A percentile compares a stretch with the other conserved stretches of the same genome.
Conservation (phyloP, 2,329 filamentous ascomycete genomes). For the Cladophialophora exuberans region DNA sequence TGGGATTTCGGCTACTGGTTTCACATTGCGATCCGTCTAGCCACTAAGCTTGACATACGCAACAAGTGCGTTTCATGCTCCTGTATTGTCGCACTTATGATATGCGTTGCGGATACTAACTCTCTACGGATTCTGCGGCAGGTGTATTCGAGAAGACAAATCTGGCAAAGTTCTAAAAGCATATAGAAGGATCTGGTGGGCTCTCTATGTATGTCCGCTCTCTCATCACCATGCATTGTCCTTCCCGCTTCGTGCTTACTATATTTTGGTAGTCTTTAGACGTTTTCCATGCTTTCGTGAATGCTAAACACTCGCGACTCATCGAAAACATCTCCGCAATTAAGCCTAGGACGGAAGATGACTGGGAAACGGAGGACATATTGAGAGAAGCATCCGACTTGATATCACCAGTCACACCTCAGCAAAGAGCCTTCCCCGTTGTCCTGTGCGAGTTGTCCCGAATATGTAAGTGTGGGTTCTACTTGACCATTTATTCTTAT, state of each 20-base stretch:
- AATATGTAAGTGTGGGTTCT: slow-evolving; percentile 32
- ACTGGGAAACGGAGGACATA: slow-evolving; percentile 33
- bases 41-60: slow-evolving; percentile 33
- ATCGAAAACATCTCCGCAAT: slow-evolving; percentile 31
- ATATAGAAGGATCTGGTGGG: slow-evolving; percentile 35
- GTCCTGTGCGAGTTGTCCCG: slow-evolving; percentile 33
- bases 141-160: slow-evolving; percentile 34
- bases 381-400: slow-evolving; percentile 27
- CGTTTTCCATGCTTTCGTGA: slow-evolving; percentile 34
- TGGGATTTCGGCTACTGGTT: slow-evolving; percentile 34
- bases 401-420: slow-evolving; percentile 31
- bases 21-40: slow-evolving; percentile 33
- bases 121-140: slow-evolving; percentile 25
- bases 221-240: slow-evolving; percentile 26
- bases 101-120: slow-evolving; percentile 26
- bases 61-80: slow-evolving; percentile 30
- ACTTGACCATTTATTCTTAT: slow-evolving; percentile 18
- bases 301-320: slow-evolving; percentile 31
- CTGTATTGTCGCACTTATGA: slow-evolving; percentile 13
- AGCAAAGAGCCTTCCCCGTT: slow-evolving; percentile 31
- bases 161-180: slow-evolving; percentile 31
- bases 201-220: slow-evolving; percentile 32
- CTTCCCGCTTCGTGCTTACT: slow-evolving; percentile 31
- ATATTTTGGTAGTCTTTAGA: slow-evolving; percentile 30
- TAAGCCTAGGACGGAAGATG: slow-evolving; percentile 34